Conservation (phyloP, 2,329 filamentous ascomycete species). For the Diaporthe aspalathi region DNA sequence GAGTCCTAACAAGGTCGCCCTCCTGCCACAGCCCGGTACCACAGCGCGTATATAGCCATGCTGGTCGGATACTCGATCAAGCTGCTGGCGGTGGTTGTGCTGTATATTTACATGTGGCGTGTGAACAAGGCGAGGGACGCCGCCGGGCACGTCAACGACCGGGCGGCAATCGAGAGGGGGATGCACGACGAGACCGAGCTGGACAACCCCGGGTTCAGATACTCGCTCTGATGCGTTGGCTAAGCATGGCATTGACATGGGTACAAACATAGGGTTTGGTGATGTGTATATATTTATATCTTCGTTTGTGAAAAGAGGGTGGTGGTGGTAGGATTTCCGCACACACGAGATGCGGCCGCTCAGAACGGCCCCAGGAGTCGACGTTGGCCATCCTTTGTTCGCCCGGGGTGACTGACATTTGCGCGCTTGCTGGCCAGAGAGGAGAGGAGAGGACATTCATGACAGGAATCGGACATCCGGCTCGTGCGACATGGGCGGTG, state of each 20-base stretch:
- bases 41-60: conserved; percentile 50
- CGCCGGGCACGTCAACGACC: conserved; percentile 44
- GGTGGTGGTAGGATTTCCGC: neutral
- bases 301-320: neutral
- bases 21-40: conserved; percentile 43
- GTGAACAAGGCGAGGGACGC: conserved; percentile 47
- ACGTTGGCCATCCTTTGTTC: neutral
- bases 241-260: neutral
- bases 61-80: conserved; percentile 47
- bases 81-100: conserved; percentile 43
- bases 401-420: too few relatives aligned
- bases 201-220: conserved; percentile 48
- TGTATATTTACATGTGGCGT: conserved; percentile 48
- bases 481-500: neutral
- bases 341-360: neutral
- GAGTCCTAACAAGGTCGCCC: neutral
- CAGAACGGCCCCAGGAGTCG: neutral
- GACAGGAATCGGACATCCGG: neutral
- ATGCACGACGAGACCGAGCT: conserved; percentile 49
- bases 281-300: conserved; percentile 14
- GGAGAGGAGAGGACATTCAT: too few relatives aligned
- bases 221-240: conserved; percentile 37
- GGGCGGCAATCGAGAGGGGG: conserved; percentile 46
- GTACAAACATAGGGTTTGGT: neutral
- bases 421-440: neutral